phyloP scores from a whole-genome alignment of 2,329 filamentous ascomycete species.

The Chrysoporthe cubensis region DNA sequence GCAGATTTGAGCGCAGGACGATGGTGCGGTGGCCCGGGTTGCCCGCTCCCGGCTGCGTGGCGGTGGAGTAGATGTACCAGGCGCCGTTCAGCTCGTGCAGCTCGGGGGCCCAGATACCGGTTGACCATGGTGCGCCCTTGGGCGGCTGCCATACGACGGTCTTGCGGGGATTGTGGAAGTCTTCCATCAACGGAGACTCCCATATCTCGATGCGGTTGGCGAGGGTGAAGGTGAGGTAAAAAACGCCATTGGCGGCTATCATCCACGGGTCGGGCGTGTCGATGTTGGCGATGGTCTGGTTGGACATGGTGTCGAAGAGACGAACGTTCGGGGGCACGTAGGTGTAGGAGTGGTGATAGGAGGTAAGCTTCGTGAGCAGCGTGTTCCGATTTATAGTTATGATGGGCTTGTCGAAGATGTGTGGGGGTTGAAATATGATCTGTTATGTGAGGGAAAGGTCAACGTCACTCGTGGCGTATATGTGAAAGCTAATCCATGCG shows the following conservation, averaged over 20 bases:
- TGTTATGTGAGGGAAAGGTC: background rate
- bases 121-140: slow-evolving; percentile 19
- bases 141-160: slow-evolving; percentile 25
- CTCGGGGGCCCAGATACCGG: slow-evolving; percentile 55
- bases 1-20: slow-evolving; percentile 15
- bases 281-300: slow-evolving; percentile 34
- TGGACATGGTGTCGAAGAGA: slow-evolving; percentile 34
- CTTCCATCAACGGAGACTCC: slow-evolving; percentile 37
- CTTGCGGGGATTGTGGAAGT: slow-evolving; percentile 36
- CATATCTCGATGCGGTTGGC: slow-evolving; percentile 43
- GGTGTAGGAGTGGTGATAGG: background rate
- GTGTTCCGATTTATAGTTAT: background rate
- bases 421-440: background rate
- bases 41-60: slow-evolving; percentile 19
- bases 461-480: slow-evolving; percentile 7
- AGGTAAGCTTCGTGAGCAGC: too few species aligned
- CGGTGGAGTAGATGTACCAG: slow-evolving; percentile 27
- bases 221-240: slow-evolving; percentile 35
- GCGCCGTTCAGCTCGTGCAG: slow-evolving; percentile 35
- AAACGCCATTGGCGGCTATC: slow-evolving; percentile 33
- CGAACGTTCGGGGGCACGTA: background rate
- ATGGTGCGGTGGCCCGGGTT: slow-evolving; percentile 28
- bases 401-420: background rate
- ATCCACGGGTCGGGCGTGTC: slow-evolving; percentile 41
- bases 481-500: background rate